These are phyloP conservation scores for Umbelopsis sp. DNA, from an alignment of 192 early-diverging fungal species.

Conservation along the genomic window DNA sequence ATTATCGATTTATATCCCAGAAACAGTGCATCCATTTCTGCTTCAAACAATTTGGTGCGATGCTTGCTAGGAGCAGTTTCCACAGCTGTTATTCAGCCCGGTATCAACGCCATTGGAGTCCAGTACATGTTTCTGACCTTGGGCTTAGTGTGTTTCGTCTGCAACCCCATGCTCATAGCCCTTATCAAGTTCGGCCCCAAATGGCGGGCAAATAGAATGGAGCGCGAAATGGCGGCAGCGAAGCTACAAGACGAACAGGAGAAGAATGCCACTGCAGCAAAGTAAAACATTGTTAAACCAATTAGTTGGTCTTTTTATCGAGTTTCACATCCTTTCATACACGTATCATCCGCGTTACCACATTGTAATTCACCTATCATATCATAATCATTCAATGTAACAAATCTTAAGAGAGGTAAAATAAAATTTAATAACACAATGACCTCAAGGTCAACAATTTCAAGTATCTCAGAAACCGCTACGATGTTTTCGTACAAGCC, in stretches of 20 bases:
- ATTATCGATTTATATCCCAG: constrained; percentile 26
- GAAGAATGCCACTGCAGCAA: neutral
- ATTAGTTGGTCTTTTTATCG: too few species aligned
- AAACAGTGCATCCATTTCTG: constrained; percentile 26
- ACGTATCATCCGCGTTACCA: too few species aligned
- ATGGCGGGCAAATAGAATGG: neutral
- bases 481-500: constrained; percentile 13
- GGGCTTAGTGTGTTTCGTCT: neutral
- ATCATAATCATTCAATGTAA: too few species aligned
- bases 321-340: too few species aligned
- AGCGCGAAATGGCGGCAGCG: neutral
- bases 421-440: too few species aligned
- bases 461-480: neutral
- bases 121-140: constrained; percentile 19
- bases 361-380: too few species aligned
- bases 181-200: constrained; percentile 17
- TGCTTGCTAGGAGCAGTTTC: constrained; percentile 26
- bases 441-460: too few species aligned
- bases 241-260: neutral
- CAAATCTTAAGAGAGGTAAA: too few species aligned
- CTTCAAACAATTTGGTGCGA: constrained; percentile 30
- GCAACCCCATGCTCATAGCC: neutral
- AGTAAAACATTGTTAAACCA: too few species aligned
- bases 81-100: constrained; percentile 26
- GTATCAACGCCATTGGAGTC: constrained; percentile 22